Evolutionary conservation across 1,139 yeast genomes (phyloP).

Genomic region (Hyphopichia burtonii): DNA sequence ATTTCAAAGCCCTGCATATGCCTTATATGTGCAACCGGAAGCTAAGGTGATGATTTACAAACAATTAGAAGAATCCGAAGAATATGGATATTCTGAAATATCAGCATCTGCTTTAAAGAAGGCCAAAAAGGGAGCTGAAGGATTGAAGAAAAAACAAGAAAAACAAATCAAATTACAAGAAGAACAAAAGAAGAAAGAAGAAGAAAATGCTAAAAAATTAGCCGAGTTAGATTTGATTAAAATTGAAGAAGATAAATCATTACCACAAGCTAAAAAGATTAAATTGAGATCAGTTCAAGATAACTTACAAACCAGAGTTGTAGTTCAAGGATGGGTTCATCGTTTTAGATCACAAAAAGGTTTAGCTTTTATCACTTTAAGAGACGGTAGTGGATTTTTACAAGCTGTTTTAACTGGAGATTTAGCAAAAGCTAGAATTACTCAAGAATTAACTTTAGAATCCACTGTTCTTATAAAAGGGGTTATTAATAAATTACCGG

Average conservation of each 20-base stretch:
- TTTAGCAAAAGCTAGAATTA: conserved; percentile 85
- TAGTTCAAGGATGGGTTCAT: conserved; percentile 93
- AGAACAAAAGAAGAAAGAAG: conserved; percentile 59
- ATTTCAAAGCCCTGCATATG: conserved; percentile 81
- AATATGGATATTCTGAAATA: conserved; percentile 66
- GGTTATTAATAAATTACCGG: conserved; percentile 78
- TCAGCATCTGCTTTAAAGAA: conserved; percentile 93
- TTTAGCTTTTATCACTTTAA: conserved; percentile 80
- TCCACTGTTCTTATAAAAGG: conserved; percentile 82
- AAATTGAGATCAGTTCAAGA: conserved; percentile 60
- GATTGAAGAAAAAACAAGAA: conserved; percentile 83
- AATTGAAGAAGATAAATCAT: conserved; percentile 67
- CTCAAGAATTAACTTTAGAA: conserved; percentile 84
- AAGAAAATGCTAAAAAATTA: conserved; percentile 66
- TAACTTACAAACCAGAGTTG: conserved; percentile 61
- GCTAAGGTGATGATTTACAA: conserved; percentile 67
- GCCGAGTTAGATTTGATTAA: conserved; percentile 74
- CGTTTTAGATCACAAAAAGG: conserved; percentile 93
- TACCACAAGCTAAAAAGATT: conserved; percentile 67
- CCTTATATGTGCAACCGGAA: conserved; percentile 58
- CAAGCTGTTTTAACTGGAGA: conserved; percentile 91
- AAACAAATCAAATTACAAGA: conserved; percentile 70
- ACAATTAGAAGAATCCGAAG: conserved; percentile 55
- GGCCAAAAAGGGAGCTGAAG: conserved; percentile 95
- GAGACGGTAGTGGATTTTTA: conserved; percentile 92